Conservation (phyloP, 2,329 filamentous ascomycete species). For the Arthrinium puccinioides region DNA sequence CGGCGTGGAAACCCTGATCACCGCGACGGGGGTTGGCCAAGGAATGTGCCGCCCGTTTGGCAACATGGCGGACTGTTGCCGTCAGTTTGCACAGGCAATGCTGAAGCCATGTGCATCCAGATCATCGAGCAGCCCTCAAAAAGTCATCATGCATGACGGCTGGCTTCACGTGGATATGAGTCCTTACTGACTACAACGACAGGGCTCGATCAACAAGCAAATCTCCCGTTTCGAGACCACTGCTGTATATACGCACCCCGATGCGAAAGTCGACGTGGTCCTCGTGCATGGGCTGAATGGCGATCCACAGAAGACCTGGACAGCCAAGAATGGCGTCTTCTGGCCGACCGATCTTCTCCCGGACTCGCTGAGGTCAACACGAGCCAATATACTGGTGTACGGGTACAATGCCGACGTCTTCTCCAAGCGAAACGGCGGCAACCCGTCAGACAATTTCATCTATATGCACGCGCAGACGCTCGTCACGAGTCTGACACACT, state of each 20-base stretch:
- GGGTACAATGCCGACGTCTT: conserved; percentile 67
- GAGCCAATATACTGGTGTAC: conserved; percentile 62
- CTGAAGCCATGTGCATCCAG: no score
- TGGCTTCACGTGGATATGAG: no score
- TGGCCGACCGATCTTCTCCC: conserved; percentile 67
- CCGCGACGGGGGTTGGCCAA: no score
- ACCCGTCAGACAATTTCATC: conserved; percentile 59
- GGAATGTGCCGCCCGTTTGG: no score
- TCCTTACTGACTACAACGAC: no score
- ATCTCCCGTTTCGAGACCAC: conserved; percentile 52
- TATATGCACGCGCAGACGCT: conserved; percentile 66
- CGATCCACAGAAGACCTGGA: conserved; percentile 57
- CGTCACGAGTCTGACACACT: conserved; percentile 53
- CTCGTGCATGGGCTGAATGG: conserved; percentile 68
- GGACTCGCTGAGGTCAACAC: conserved; percentile 43
- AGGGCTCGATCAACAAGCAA: conserved; percentile 42
- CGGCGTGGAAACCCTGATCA: no score
- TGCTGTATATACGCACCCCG: conserved; percentile 50
- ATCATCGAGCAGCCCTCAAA: no score
- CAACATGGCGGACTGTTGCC: no score
- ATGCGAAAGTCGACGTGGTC: conserved; percentile 57
- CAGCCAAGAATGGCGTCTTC: conserved; percentile 48
- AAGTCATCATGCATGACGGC: no score
- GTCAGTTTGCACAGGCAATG: no score
- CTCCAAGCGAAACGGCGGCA: conserved; percentile 38